Evolutionary conservation across 164 flowering plant genomes (phyloP), one percentile per base, ranked within the genome.

Genomic region (Santalum album): DNA sequence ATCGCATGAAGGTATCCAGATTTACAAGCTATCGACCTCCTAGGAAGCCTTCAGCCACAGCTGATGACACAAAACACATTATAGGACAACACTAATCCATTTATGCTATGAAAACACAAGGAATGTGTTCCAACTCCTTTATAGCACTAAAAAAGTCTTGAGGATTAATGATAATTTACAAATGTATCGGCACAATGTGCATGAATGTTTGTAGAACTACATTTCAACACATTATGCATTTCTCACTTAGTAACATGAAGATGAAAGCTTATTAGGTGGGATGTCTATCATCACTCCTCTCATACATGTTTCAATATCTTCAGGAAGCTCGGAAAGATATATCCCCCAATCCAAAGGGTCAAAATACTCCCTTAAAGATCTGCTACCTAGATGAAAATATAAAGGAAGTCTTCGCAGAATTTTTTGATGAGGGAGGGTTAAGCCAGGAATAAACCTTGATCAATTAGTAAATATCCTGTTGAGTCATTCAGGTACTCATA

Each of bases 361-460:
- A 34, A 52, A 25, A 39, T 17, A 46, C 55, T 39, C 56, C 51
- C 36, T 52, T 39, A 23, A 12, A 25, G 38, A 56, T 15, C 20
- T 51, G 19, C 36, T 34, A 51, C 54, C 57, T 52, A 51, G 27
- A 43, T 12, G 25, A 38, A 21, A 45, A 51, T n/a, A 62, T 49
- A 22, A 54, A 46, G 26, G 19, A 18, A 55, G 58, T 56, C 32
- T 35, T 57, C 19, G 48, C 55, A 36, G 47, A 32, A 25, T 48
- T 6, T 9, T 26, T 44, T 18, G 12, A 52, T 17, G n/a, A 54
- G 34, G 54, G 16, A n/a, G 15, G 14, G 6, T 74, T 75, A 81
- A 16, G 61, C 71, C 48, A 85, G 72, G 59, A 76, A 82, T 40
- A 85, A 63, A 62, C 87, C 74, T 70, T 83, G 79, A 62, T 78